A percentile compares a stretch with the other conserved stretches of the same genome.
These are phyloP conservation scores for Ceratocystis cacaofunesta DNA, from an alignment of 2,329 filamentous ascomycete species.

Conservation along the genomic window DNA sequence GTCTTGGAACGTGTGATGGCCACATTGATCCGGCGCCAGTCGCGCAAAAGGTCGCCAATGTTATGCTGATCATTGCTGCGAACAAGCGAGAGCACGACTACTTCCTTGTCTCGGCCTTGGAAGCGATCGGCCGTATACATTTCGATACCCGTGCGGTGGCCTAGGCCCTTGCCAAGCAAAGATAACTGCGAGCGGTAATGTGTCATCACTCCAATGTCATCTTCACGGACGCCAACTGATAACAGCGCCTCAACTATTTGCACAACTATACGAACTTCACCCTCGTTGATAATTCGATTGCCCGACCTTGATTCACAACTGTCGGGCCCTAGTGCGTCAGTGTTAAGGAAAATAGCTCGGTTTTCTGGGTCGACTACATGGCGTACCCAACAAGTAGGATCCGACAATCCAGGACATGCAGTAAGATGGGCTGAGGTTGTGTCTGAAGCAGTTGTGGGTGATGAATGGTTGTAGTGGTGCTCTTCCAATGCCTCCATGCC, in stretches of 20 bases:
- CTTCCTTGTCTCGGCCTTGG: constrained; percentile 89
- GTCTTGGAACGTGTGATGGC: constrained; percentile 86
- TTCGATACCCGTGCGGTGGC: constrained; percentile 51
- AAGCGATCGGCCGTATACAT: constrained; percentile 97
- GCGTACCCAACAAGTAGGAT: constrained; percentile 55
- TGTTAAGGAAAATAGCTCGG: constrained; percentile 80
- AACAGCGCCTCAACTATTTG: constrained; percentile 73
- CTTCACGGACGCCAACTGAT: constrained; percentile 54
- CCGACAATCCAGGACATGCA: constrained; percentile 26
- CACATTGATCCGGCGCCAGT: constrained; percentile 90
- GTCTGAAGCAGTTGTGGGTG: too few relatives aligned
- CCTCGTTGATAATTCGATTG: constrained; percentile 72
- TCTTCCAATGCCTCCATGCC: constrained; percentile 44
- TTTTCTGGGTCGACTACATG: constrained; percentile 53
- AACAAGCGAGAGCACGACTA: constrained; percentile 75
- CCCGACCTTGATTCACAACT: constrained; percentile 62
- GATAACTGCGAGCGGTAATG: constrained; percentile 90
- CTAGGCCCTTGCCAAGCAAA: constrained; percentile 59
- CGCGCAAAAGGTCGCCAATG: constrained; percentile 82
- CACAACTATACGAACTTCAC: constrained; percentile 62
- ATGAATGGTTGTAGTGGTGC: constrained; percentile 36
- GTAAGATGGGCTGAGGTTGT: neutral
- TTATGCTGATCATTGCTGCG: constrained; percentile 66
- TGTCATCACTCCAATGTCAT: constrained; percentile 85
- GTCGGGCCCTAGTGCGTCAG: constrained; percentile 52